phyloP scores from a whole-genome alignment of 441 rosid species.

The Gossypium davidsonii region DNA sequence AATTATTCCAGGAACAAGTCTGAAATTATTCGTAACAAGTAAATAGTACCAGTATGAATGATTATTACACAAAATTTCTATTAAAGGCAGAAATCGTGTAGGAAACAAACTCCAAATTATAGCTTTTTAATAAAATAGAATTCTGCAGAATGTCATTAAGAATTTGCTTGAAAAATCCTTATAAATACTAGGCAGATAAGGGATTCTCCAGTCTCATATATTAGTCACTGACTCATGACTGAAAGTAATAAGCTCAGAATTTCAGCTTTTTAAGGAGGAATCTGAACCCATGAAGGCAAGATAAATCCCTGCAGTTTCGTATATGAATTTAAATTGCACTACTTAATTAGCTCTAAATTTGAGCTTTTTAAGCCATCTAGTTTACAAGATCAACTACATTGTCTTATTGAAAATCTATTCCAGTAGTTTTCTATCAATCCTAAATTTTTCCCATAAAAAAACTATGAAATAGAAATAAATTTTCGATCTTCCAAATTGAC shows the following conservation, averaged over 20 bases:
- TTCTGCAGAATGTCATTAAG: not conserved
- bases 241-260: not conserved
- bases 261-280: not conserved
- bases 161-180: not conserved
- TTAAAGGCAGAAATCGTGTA: not conserved
- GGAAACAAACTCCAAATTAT: not conserved
- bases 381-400: not conserved
- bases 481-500: not conserved
- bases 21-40: not conserved
- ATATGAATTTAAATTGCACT: not conserved
- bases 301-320: not conserved
- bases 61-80: not conserved
- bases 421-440: not conserved
- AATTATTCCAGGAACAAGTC: not conserved
- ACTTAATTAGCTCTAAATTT: not conserved
- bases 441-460: not conserved
- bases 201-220: not conserved
- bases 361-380: not conserved
- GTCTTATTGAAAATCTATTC: not conserved
- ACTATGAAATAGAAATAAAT: not conserved
- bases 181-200: not conserved
- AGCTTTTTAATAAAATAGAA: not conserved
- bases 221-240: not conserved
- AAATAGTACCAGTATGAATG: not conserved
- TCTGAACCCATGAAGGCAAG: not conserved